These are phyloP conservation scores for Graphiopsis chlorocephala DNA, from an alignment of 2,329 filamentous ascomycete genomes.

Conservation along the genomic window DNA sequence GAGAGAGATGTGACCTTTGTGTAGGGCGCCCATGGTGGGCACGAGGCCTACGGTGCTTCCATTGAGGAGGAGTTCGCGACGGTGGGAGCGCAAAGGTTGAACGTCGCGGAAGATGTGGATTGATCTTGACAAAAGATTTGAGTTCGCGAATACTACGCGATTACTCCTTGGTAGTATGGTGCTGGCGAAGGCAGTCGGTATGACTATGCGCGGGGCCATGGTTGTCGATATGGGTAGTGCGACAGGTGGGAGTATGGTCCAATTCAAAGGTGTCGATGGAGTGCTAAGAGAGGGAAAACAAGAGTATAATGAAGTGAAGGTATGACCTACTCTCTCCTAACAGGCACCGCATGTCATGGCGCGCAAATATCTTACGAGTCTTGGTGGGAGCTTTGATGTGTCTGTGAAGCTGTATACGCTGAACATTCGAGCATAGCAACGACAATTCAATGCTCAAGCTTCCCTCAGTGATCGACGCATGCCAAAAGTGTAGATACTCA, in stretches of 20 bases:
- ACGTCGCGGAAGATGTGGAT: constrained; percentile 77
- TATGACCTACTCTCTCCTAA: background rate
- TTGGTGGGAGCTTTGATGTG: background rate
- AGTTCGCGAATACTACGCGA: background rate
- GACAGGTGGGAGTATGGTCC: background rate
- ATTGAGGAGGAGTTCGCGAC: constrained; percentile 62
- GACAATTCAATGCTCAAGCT: background rate
- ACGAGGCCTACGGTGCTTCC: constrained; percentile 79
- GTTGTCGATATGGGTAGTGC: background rate
- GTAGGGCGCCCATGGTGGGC: constrained; percentile 97
- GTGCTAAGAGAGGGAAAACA: background rate
- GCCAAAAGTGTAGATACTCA: background rate
- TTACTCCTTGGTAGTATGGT: background rate
- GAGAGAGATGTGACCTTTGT: constrained; percentile 82
- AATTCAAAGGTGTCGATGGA: background rate
- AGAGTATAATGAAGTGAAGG: background rate
- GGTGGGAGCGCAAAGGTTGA: constrained; percentile 66
- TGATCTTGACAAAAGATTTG: constrained; percentile 26
- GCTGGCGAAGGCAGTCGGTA: background rate
- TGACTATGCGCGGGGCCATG: background rate
- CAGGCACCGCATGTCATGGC: background rate
- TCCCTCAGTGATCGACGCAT: background rate
- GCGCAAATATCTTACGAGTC: background rate
- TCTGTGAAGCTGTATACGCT: constrained; percentile 15
- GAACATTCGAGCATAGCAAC: constrained; percentile 12